A percentile compares a stretch with the other conserved stretches of the same genome.
phyloP scores from a whole-genome alignment of 495 filamentous ascomycete species.

The Corynascus novoguineensis region DNA sequence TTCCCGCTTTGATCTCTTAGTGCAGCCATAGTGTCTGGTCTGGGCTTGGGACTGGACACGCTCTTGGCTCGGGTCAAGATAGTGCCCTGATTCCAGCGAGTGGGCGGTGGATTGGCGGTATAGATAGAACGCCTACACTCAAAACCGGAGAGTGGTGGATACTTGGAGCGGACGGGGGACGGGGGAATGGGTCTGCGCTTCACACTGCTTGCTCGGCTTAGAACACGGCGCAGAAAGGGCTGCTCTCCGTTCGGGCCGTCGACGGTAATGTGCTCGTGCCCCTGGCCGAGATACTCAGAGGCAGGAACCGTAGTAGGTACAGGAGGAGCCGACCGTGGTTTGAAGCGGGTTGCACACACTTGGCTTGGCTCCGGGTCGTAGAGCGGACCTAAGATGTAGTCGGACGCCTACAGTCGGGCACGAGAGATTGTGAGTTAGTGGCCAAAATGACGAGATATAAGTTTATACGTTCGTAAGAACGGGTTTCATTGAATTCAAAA shows the following conservation, averaged over 20 bases:
- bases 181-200: constrained; percentile 12
- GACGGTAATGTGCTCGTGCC: not conserved
- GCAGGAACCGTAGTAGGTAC: constrained; percentile 29
- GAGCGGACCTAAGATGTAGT: constrained; percentile 54
- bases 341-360: constrained; percentile 24
- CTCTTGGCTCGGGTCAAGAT: constrained; percentile 26
- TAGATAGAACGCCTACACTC: constrained; percentile 20
- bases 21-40: not conserved
- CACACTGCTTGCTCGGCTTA: constrained; percentile 21
- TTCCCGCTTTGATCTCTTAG: constrained; percentile 3
- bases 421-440: not conserved
- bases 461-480: no score
- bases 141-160: constrained; percentile 5
- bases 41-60: constrained; percentile 23
- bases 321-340: constrained; percentile 29
- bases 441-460: no score
- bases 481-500: not conserved
- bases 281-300: not conserved
- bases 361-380: constrained; percentile 30
- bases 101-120: constrained; percentile 22
- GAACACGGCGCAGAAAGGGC: constrained; percentile 18
- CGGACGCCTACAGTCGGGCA: constrained; percentile 38
- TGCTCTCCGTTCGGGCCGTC: constrained; percentile 17
- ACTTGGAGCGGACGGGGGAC: constrained; percentile 13
- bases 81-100: constrained; percentile 30